These are phyloP conservation scores for Neonectria coccinea DNA, from an alignment of 2,329 filamentous ascomycete species.

Conservation along the genomic window DNA sequence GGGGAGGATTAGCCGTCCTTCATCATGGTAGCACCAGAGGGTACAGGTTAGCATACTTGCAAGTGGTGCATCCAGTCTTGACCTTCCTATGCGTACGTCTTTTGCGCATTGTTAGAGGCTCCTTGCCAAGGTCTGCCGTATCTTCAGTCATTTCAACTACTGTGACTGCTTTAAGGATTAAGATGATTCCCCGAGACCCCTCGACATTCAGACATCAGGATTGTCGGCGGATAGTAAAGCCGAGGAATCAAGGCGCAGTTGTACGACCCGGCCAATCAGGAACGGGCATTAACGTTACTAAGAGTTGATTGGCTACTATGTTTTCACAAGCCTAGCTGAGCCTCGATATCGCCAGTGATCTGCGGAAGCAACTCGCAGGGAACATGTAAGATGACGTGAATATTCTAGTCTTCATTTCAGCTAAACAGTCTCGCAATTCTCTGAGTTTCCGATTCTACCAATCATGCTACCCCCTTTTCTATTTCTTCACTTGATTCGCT, in stretches of 20 bases:
- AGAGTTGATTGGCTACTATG: slow-evolving; percentile 8
- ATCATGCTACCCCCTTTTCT: not conserved
- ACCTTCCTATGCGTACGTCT: not conserved
- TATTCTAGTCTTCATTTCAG: not conserved
- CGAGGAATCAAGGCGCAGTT: not conserved
- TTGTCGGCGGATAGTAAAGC: not conserved
- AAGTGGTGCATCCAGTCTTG: not conserved
- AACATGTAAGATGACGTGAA: not conserved
- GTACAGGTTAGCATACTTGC: not conserved
- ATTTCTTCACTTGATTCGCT: not conserved
- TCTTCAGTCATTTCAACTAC: not conserved
- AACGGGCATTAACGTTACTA: not conserved
- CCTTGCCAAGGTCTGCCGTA: not conserved
- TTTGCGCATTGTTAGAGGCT: not conserved
- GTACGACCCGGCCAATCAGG: slow-evolving; percentile 16
- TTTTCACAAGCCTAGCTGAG: not conserved
- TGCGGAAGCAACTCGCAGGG: too few species aligned
- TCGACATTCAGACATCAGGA: not conserved
- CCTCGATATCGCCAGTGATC: too few species aligned
- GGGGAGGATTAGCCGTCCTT: not conserved
- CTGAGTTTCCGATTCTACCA: slow-evolving; percentile 10
- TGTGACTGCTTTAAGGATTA: not conserved
- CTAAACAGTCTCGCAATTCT: not conserved
- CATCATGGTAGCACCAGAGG: not conserved
- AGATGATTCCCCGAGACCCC: not conserved